phyloP scores from a whole-genome alignment of 495 filamentous ascomycete genomes.

The Corynascus novoguineensis region DNA sequence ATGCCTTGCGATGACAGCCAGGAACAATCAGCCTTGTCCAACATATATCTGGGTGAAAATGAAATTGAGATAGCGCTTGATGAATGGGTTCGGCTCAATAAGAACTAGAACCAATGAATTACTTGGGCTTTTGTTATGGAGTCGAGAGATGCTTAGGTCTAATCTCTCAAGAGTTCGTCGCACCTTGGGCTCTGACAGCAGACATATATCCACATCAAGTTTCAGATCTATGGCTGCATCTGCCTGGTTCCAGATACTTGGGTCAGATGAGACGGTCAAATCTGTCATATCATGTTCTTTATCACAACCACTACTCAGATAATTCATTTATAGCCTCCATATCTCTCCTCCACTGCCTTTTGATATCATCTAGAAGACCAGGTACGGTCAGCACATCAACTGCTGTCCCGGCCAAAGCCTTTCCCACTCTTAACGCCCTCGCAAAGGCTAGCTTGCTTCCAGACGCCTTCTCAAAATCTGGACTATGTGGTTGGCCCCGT shows the following conservation, averaged over 20 bases:
- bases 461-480: constrained; percentile 53
- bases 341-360: constrained; percentile 26
- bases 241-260: too few species aligned
- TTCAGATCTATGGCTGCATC: too few species aligned
- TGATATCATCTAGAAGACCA: constrained; percentile 40
- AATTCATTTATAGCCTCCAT: constrained; percentile 5
- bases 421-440: constrained; percentile 49
- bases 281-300: too few species aligned
- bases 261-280: too few species aligned
- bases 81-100: not conserved
- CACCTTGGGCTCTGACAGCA: too few species aligned
- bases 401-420: constrained; percentile 50
- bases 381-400: constrained; percentile 48
- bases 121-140: too few species aligned
- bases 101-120: too few species aligned
- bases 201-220: too few species aligned
- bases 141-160: too few species aligned
- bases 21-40: not conserved
- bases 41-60: not conserved
- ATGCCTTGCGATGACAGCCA: not conserved
- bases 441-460: constrained; percentile 50
- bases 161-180: too few species aligned
- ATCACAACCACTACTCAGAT: not conserved
- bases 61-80: not conserved
- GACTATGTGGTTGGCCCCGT: constrained; percentile 53